Conservation (phyloP, 108 stramenopile species). For the Conticribra guillardii region DNA sequence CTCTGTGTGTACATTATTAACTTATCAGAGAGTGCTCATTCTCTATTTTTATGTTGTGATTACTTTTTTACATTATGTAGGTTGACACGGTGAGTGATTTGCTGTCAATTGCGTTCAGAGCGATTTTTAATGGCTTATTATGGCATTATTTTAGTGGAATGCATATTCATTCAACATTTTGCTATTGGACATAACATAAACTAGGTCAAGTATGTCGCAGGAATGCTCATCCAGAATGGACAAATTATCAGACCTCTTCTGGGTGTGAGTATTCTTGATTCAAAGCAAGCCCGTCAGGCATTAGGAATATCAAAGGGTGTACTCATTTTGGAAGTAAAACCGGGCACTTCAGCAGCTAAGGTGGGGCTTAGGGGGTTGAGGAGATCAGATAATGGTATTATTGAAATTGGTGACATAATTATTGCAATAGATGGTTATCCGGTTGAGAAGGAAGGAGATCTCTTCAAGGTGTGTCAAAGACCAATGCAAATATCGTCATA, state of each 20-base stretch:
- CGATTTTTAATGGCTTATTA: too few relatives aligned
- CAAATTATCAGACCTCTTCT: conserved; percentile 86
- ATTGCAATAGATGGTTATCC: conserved; percentile 70
- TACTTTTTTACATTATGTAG: background rate
- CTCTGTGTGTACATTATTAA: too few relatives aligned
- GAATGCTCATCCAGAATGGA: conserved; percentile 79
- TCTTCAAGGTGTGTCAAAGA: conserved; percentile 74
- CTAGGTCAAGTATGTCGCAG: conserved; percentile 33
- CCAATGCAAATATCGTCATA: too few relatives aligned
- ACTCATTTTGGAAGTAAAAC: conserved; percentile 90
- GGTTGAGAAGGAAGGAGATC: conserved; percentile 87
- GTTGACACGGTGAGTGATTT: background rate
- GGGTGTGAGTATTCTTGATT: conserved; percentile 89
- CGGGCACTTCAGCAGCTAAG: conserved; percentile 63
- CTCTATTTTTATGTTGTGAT: background rate
- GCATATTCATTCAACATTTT: too few relatives aligned
- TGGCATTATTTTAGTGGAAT: too few relatives aligned
- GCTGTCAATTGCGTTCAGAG: too few relatives aligned
- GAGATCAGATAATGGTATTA: conserved; percentile 72
- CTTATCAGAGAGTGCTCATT: too few relatives aligned
- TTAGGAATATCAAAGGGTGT: conserved; percentile 91
- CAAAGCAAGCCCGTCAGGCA: conserved; percentile 78
- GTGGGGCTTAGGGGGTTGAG: conserved; percentile 78
- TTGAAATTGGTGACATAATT: conserved; percentile 95
- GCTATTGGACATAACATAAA: too few relatives aligned